Percentiles rank a stretch among this genome's conserved stretches.
Evolutionary conservation across 306 rosid species (phyloP).

Genomic region (Aeschynomene evenia): DNA sequence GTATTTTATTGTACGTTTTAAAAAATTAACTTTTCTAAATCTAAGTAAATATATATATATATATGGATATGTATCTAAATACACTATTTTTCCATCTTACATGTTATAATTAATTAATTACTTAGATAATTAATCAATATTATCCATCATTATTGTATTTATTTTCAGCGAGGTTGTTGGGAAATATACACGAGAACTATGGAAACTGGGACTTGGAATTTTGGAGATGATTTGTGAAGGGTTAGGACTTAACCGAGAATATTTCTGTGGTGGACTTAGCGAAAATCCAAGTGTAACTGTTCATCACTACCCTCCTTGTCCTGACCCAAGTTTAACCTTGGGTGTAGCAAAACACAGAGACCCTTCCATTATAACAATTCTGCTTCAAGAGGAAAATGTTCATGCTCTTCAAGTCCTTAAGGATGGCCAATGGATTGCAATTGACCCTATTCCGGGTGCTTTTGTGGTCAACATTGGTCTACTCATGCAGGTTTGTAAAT

Average conservation of each 20-base stretch:
- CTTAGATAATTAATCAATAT: not conserved
- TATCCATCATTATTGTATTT: not conserved
- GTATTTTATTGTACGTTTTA: no score
- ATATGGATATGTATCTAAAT: no score
- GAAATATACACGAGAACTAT: slow-evolving; percentile 35
- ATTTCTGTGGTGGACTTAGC: slow-evolving; percentile 44
- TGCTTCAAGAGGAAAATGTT: slow-evolving; percentile 51
- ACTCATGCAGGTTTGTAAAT: slow-evolving; percentile 46
- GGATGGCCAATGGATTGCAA: slow-evolving; percentile 48
- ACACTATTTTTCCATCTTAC: no score
- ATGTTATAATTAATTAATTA: no score
- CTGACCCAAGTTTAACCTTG: slow-evolving; percentile 69
- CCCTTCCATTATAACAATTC: slow-evolving; percentile 58
- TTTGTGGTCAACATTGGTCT: slow-evolving; percentile 57
- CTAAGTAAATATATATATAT: no score
- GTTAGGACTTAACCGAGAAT: slow-evolving; percentile 41
- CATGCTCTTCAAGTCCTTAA: slow-evolving; percentile 63
- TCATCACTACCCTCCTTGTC: slow-evolving; percentile 81
- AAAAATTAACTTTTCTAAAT: no score
- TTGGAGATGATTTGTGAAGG: slow-evolving; percentile 63
- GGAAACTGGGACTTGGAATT: slow-evolving; percentile 40
- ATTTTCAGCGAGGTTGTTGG: slow-evolving; percentile 38
- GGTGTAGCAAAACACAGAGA: slow-evolving; percentile 63
- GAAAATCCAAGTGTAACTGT: slow-evolving; percentile 39
- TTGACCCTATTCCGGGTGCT: slow-evolving; percentile 50